Base-by-base conservation (phyloP, 2,329 filamentous ascomycete species). In the Penicillium sp. region DNA sequence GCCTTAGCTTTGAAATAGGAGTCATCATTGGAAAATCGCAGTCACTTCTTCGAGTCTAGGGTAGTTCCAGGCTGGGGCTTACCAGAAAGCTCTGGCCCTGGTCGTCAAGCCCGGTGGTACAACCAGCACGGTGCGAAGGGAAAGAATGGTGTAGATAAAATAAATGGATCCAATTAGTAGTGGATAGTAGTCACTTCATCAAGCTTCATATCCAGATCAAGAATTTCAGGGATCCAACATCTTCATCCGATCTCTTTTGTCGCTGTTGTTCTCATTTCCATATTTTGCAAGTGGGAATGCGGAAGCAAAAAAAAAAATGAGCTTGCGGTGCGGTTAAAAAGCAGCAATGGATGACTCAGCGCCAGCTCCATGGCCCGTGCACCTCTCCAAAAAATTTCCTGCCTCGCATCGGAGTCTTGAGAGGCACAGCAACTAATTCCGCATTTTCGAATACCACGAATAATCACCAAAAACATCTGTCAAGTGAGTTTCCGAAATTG, bases 1-100 rank as follows among this genome's bases (percentile, higher is more conserved):
- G 77, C 75, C 80, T 83, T 76, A 78, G 79, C 76, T 73, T 73
- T 63, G 64, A 68, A 67, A 71, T 73, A 77, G 67, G 70, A 73
- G 75, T 83, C 80, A 83, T 83, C 81, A 82, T 70, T 68, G 76
- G 75, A 78, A 71, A 69, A 64, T 64, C 64, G 60, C 59, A 65
- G 58, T 51, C 53, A 61, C 58, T 51, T 61, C 61, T 62, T 52
- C 44, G 49, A 61, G 58, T 54, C 50, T 46, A 50, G 54, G 53
- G 31, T 38, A 50, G 45, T 61, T 60, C 55, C 61, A 60, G 53
- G 62, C 62, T 62, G 60, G 62, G 64, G 67, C 67, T 69, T 70
- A 69, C 68, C 67, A 66, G 67, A 70, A 64, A 54, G 30, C 26
- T 60, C 60, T 65, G 54, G 66, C 63, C 60, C 61, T 65, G 56